Base-by-base conservation (phyloP, 495 filamentous ascomycete genomes). In the Xylaria acuta region DNA sequence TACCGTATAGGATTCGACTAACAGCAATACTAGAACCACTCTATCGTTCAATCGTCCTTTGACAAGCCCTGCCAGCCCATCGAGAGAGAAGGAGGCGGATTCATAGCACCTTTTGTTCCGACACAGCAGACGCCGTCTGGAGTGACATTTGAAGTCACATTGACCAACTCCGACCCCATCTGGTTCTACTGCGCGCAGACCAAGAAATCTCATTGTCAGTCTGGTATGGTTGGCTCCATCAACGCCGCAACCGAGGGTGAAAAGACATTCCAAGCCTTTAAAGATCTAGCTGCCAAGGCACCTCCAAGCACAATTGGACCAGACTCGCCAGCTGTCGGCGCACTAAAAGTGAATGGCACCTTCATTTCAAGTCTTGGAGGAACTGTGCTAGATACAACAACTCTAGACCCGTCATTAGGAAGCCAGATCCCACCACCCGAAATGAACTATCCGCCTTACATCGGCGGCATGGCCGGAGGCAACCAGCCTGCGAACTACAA, bases 161-260 rank as follows among this genome's bases (percentile, higher is more conserved):
- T 90, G 43, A 75, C 76, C 22, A 83, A 88, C 66, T 78, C 76
- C 20, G 83, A 83, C 56, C 88, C 89, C 0, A 79, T 86, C 59
- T 90, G 88, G 88, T 88, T 88, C 75, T 90, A 89, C 82, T 90
- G 88, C 72, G 84, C 82, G 14, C 87, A 89, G 71, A 78, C 76
- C 2, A 76, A 65, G 5, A 77, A 77, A 54, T 80, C 72, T 3
- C 85, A 87, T 73, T 86, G 84, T 70, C 79, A 84, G 54, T 70
- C 75, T 1, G 83, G 83, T 59, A 85, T 85, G 82, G 82, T 84
- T 5, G 81, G 83, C 38, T 72, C 70, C 38, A 78, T 85, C 72
- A 85, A 85, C 60, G 83, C 83, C 40, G 73, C 76, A 2, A 67
- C 71, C 3, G n/a, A 45, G 18, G 76, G 74, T 5, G 77, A 73